Evolutionary conservation across 2,329 filamentous ascomycete species (phyloP).

Genomic region (Fusarium coffeatum): DNA sequence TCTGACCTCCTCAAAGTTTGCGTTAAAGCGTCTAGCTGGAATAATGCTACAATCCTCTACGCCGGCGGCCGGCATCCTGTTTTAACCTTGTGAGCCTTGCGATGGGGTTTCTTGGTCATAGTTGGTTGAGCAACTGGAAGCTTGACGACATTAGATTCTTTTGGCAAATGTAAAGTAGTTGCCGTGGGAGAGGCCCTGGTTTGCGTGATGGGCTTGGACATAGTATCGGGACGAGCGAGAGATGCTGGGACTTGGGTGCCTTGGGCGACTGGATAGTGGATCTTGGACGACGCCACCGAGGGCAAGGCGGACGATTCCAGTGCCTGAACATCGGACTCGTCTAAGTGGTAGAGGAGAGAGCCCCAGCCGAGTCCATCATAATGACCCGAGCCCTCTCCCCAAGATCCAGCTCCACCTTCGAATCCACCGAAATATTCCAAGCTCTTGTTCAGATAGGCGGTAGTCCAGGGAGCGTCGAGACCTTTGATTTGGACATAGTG

Average conservation of each 20-base stretch:
- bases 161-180: not conserved
- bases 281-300: not conserved
- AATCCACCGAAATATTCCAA: not conserved
- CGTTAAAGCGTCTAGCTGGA: accelerated
- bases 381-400: not conserved
- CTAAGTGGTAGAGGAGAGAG: not conserved
- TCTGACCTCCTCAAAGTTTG: not conserved
- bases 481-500: constrained; percentile 35
- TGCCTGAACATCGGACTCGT: not conserved
- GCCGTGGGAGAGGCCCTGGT: not conserved
- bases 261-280: not conserved
- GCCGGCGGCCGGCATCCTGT: not conserved
- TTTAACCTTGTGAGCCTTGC: not conserved
- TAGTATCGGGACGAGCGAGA: not conserved
- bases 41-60: not conserved
- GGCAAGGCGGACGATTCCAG: not conserved
- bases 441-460: constrained; percentile 11
- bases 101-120: not conserved
- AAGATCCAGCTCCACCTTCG: not conserved
- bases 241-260: not conserved
- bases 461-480: constrained; percentile 29
- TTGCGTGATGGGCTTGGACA: not conserved
- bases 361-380: constrained; percentile 14
- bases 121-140: not conserved
- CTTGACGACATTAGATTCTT: not conserved